phyloP scores from a whole-genome alignment of 2,329 filamentous ascomycete genomes.

The Alternaria rosae region DNA sequence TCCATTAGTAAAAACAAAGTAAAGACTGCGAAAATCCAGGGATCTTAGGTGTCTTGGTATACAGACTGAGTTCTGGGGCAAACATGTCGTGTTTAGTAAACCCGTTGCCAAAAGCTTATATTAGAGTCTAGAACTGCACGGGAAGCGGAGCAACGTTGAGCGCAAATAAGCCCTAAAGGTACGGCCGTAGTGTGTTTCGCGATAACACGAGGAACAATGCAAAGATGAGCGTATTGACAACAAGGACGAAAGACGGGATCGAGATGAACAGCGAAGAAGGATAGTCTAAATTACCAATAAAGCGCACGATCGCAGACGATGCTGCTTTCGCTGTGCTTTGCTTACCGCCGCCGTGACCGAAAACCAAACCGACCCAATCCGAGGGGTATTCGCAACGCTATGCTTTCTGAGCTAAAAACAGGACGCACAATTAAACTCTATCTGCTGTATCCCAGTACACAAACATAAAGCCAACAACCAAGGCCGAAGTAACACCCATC shows the following conservation, averaged over 20 bases:
- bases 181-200: not conserved
- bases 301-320: not conserved
- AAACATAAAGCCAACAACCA: slow-evolving; percentile 7
- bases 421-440: slow-evolving; percentile 4
- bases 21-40: not conserved
- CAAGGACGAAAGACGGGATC: not conserved
- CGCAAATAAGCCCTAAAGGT: not conserved
- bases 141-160: not conserved
- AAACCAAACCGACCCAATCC: slow-evolving; percentile 6
- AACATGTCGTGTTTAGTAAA: not conserved
- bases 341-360: slow-evolving; percentile 1
- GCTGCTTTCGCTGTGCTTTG: slow-evolving; percentile 3
- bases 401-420: slow-evolving; percentile 11
- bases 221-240: not conserved
- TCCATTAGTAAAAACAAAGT: not conserved
- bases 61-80: not conserved
- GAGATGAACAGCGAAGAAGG: not conserved
- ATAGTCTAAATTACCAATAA: slow-evolving; percentile 9
- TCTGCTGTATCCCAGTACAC: slow-evolving; percentile 2
- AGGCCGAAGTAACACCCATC: slow-evolving; percentile 2
- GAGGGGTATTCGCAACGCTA: slow-evolving; percentile 22
- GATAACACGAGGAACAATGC: not conserved
- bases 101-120: not conserved
- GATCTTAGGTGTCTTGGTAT: not conserved
- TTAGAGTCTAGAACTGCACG: not conserved